phyloP scores from a whole-genome alignment of 2,329 filamentous ascomycete genomes.

The Microcyclospora tardicrescens region DNA sequence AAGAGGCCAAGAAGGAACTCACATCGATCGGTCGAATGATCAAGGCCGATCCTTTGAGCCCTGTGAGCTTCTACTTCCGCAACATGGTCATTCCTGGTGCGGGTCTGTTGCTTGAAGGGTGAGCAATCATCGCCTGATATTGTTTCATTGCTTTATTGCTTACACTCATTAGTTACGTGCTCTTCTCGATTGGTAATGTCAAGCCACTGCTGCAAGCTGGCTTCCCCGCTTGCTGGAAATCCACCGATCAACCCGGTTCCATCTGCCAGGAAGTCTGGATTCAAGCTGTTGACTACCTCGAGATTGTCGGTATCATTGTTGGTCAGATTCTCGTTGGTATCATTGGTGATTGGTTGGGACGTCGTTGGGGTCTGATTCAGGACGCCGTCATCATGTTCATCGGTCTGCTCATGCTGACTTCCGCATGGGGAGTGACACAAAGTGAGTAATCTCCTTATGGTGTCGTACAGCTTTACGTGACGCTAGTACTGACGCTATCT shows the following conservation, averaged over 20 bases:
- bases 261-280: slow-evolving; percentile 72
- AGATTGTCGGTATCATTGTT: slow-evolving; percentile 88
- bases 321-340: slow-evolving; percentile 82
- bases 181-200: slow-evolving; percentile 94
- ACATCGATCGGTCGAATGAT: slow-evolving; percentile 59
- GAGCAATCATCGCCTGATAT: slow-evolving; percentile 12
- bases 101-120: slow-evolving; percentile 78
- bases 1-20: slow-evolving; percentile 58
- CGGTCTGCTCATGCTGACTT: slow-evolving; percentile 81
- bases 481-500: slow-evolving; percentile 4
- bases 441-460: slow-evolving; percentile 9
- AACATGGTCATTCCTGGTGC: slow-evolving; percentile 89
- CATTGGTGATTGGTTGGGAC: slow-evolving; percentile 68
- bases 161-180: slow-evolving; percentile 53
- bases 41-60: slow-evolving; percentile 74
- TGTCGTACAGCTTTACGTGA: background rate
- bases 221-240: slow-evolving; percentile 66
- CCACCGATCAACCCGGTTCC: too few relatives aligned
- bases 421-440: slow-evolving; percentile 73
- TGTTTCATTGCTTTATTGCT: background rate
- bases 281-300: slow-evolving; percentile 74
- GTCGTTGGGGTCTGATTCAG: slow-evolving; percentile 90
- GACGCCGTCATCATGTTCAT: slow-evolving; percentile 91
- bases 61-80: slow-evolving; percentile 73
- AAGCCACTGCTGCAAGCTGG: slow-evolving; percentile 64